Base-by-base conservation (phyloP, 768 basidiomycete genomes). In the Cystobasidium onofrii region DNA sequence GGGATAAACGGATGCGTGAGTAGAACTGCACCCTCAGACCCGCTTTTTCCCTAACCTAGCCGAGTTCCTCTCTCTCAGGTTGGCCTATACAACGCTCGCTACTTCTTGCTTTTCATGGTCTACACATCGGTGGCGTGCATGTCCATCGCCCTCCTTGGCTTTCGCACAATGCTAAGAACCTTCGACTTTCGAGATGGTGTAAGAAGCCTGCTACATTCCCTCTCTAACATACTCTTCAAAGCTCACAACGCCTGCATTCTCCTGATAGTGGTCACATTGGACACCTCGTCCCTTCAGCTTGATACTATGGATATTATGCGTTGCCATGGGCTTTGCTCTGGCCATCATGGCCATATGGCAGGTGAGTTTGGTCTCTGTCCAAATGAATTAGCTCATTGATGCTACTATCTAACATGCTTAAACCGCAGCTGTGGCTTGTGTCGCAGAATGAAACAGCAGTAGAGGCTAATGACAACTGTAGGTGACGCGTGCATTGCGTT, bases 21-120 rank as follows among this genome's bases (percentile, higher is more conserved):
- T 64, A 20, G n/a, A n/a, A n/a, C n/a, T n/a, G n/a, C n/a, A n/a
- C n/a, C n/a, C n/a, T n/a, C n/a, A n/a, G n/a, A n/a, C n/a, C 17
- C 61, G 10, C 27, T 70, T 13, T 31, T 20, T 17, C 9, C 46
- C 18, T 50, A 4, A n/a, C 46, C 20, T 4, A 50, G 3, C 3
- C n/a, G 46, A 15, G 20, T 7, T 17, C 65, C 7, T 44, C 23
- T 46, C 23, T n/a, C n/a, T n/a, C 46, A 67, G 65, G 95, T 99
- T 54, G 95, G 95, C 13, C 81, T 98, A 7, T 85, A 95, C 80
- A 99, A 98, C 77, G 94, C 97, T 80, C 88, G 95, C 0, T 92
- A 97, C 82, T 99, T 99, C 78, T 85, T 95, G 44, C 83, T 98
- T 60, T 99, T 98, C 85, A 89, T 98, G 91, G 91, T 84, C 33